Base-by-base conservation (phyloP, 2,329 filamentous ascomycete genomes). In the Arthrobotrys iridis region DNA sequence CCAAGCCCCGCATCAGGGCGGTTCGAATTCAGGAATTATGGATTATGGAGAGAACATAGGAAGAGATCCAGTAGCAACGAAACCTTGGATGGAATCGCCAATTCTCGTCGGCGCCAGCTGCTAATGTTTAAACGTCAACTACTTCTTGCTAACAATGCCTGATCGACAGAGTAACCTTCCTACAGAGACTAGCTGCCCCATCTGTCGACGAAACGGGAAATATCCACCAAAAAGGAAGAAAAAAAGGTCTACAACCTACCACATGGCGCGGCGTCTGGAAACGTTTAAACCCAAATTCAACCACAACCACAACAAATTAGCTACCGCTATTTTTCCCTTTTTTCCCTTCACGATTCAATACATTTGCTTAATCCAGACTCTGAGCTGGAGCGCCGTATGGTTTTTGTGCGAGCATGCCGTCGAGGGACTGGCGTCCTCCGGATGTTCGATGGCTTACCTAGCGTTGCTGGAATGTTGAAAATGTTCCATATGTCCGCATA, bases 271-370 rank as follows among this genome's bases (percentile, higher is more conserved):
- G n/a, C n/a, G n/a, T n/a, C n/a, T n/a, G n/a, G n/a, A n/a, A n/a
- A n/a, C n/a, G n/a, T n/a, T n/a, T n/a, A 66, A 64, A 64, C 59
- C 45, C 63, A 55, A 66, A 58, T 46, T 28, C 40, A 57, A 66
- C 63, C 30, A 55, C 62, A 33, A 22, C 11, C 7, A 2, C 37
- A 65, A 65, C 48, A 57, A 65, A 60, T 30, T 41, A 8, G 11
- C 2, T 33, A 5, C 11, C 13, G 11, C 28, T 24, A 20, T 13
- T 48, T 1, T 11, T 30, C 26, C 13, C 33, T 15, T 11, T 33
- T 8, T 30, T 50, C 3, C 20, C 33, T 52, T 30, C 22, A n/a
- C n/a, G n/a, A n/a, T n/a, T n/a, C n/a, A n/a, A n/a, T n/a, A n/a
- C 22, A 24, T 48, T n/a, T 52, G 46, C 33, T 33, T 52, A 26